Evolutionary conservation across 805 yeast genomes (phyloP), one percentile per base, ranked within the genome.

Genomic region (Komagataella ulmi): DNA sequence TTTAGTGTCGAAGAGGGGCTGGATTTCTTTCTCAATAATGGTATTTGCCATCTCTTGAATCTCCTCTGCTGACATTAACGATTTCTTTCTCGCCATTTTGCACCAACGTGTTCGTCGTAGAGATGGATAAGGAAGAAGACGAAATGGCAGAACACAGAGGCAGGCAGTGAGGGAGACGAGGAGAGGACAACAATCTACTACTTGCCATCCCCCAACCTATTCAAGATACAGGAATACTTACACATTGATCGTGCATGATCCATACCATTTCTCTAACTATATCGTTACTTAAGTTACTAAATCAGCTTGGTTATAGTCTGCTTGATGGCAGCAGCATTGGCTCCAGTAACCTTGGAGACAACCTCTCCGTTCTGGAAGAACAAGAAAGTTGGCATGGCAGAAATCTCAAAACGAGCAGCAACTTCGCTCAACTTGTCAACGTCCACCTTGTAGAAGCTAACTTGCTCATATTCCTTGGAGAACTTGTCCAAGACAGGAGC

Each of bases 401-500:
- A 59, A 56, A 78, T 65, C 62, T 75, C 78, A 65, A 76, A 72
- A 55, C 81, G 73, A 66, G 82, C 82, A 54, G 95, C 88, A 61
- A 90, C 80, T 30, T 79, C 81, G 46, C 82, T 80, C 58, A 87
- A 76, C 67, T 82, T 82, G 66, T 93, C 98, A 56, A 90, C 96
- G 64, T 91, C 98, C 52, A 93, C 81, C 77, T 91, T 89, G 79
- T 78, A 76, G 78, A 93, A 91, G 60, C 75, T 78, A 60, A 84
- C 88, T 51, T 73, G 69, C 24, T 81, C 57, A 79, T 82, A 83
- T 67, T 82, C 79, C 48, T 69, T 67, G 46, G 89, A 73, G 64
- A 90, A 83, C 68, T 85, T 84, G 65, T 90, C 96, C 60, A 91
- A 73, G 73, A 88, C 73, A 61, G 99, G 99, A 52, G 97, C 90